Evolutionary conservation across 2,329 filamentous ascomycete species (phyloP).

Genomic region (Paraphoma chrysanthemicola): DNA sequence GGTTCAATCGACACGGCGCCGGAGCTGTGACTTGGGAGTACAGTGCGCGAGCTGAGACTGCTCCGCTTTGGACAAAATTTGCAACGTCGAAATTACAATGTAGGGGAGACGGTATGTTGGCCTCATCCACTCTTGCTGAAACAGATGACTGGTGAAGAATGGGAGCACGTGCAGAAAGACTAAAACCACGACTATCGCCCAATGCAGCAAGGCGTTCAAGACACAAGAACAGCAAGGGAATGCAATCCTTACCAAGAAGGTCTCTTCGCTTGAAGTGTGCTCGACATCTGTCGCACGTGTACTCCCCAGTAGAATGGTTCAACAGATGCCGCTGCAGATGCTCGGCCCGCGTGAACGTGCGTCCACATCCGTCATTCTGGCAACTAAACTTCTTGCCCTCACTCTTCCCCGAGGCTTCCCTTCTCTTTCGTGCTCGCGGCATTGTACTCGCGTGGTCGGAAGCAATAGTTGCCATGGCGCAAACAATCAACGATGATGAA

Average conservation of each 20-base stretch:
- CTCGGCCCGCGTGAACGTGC: slow-evolving; percentile 93
- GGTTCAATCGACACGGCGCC: not conserved
- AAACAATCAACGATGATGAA: slow-evolving; percentile 12
- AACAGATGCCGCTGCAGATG: slow-evolving; percentile 95
- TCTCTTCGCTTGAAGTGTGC: slow-evolving; percentile 69
- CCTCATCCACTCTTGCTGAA: slow-evolving; percentile 22
- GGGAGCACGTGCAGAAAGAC: slow-evolving; percentile 12
- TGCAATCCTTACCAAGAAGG: slow-evolving; percentile 57
- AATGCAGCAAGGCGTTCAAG: not conserved
- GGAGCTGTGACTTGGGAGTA: not conserved
- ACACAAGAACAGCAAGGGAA: slow-evolving; percentile 8
- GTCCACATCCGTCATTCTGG: slow-evolving; percentile 82
- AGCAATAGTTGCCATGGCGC: slow-evolving; percentile 24
- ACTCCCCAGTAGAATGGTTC: slow-evolving; percentile 71
- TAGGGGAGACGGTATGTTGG: not conserved
- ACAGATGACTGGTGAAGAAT: slow-evolving; percentile 1
- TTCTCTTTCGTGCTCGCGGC: slow-evolving; percentile 72
- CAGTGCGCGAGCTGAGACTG: not conserved
- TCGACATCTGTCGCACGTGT: slow-evolving; percentile 65
- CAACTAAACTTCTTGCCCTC: slow-evolving; percentile 68
- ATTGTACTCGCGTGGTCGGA: slow-evolving; percentile 34
- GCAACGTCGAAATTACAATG: not conserved
- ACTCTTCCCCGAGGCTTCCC: slow-evolving; percentile 47
- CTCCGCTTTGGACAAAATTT: not conserved
- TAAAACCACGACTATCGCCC: not conserved